A percentile compares a stretch with the other conserved stretches of the same genome.
Evolutionary conservation across 2,329 filamentous ascomycete genomes (phyloP).

Genomic region (Aspergillus carbonarius): DNA sequence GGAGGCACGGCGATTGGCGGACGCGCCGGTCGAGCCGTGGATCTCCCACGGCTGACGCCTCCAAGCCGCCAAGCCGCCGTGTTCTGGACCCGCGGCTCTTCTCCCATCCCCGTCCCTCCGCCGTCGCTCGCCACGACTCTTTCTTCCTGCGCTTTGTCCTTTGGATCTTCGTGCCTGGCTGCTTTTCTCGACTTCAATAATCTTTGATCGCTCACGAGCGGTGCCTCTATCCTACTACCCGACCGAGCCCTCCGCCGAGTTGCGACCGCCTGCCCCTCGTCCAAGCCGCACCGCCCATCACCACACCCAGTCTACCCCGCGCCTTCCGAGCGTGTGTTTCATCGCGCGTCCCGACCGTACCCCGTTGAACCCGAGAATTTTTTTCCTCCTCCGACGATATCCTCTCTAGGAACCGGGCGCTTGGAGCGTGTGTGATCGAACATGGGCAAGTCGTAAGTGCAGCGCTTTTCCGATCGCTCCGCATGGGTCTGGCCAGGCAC

Average conservation of each 20-base stretch:
- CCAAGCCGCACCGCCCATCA: slow-evolving; percentile 20
- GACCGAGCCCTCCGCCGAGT: not conserved
- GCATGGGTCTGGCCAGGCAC: slow-evolving; percentile 5
- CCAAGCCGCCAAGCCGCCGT: slow-evolving; percentile 20
- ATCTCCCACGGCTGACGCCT: not conserved
- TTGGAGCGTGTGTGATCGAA: slow-evolving; percentile 19
- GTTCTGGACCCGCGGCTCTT: slow-evolving; percentile 22
- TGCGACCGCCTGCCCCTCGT: not conserved
- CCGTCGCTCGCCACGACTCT: slow-evolving; percentile 11
- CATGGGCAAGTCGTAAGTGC: slow-evolving; percentile 41
- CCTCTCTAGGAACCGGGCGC: not conserved
- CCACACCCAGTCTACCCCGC: slow-evolving; percentile 21
- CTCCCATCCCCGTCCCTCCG: slow-evolving; percentile 18
- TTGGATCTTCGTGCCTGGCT: not conserved
- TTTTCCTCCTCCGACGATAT: not conserved
- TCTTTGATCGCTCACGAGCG: not conserved
- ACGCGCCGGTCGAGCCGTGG: not conserved
- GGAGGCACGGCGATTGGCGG: not conserved
- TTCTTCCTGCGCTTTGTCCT: not conserved
- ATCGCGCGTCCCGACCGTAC: not conserved
- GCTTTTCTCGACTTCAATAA: not conserved
- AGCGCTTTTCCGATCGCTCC: slow-evolving; percentile 9
- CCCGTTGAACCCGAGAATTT: not conserved
- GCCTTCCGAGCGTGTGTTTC: slow-evolving; percentile 18
- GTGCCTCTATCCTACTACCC: not conserved